Conservation (phyloP, 1,139 yeast genomes). For the Suhomyces terraborum region DNA sequence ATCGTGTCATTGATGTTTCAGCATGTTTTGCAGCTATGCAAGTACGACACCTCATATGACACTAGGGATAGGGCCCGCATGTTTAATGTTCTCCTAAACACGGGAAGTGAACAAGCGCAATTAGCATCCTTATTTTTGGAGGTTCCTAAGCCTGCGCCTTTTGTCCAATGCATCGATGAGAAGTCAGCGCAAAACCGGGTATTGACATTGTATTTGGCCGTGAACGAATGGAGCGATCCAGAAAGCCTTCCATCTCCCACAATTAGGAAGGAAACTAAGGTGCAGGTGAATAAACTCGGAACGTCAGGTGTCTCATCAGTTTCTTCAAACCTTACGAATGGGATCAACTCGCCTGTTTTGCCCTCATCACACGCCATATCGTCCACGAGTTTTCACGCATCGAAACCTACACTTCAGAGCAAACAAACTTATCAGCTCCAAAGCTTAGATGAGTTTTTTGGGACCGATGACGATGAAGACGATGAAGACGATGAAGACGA, state of each 20-base stretch:
- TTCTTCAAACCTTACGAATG: conserved; percentile 11
- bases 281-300: conserved; percentile 29
- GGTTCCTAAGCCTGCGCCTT: conserved; percentile 75
- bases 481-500: conserved; percentile 41
- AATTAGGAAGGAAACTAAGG: conserved; percentile 38
- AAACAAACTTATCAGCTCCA: conserved; percentile 58
- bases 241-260: conserved; percentile 34
- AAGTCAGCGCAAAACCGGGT: conserved; percentile 20
- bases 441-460: conserved; percentile 84
- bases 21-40: conserved; percentile 62
- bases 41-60: conserved; percentile 76
- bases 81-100: conserved; percentile 53
- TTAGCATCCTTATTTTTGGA: conserved; percentile 78
- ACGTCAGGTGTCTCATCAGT: conserved; percentile 16
- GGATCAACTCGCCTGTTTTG: conserved; percentile 27
- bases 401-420: conserved; percentile 10
- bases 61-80: conserved; percentile 85
- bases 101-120: conserved; percentile 41
- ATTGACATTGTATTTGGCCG: conserved; percentile 29
- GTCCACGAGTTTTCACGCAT: conserved; percentile 22
- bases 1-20: conserved; percentile 57
- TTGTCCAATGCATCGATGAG: conserved; percentile 11
- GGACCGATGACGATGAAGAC: conserved; percentile 44
- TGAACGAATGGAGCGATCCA: conserved; percentile 40
- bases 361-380: conserved; percentile 29